Conservation (phyloP, 352 stramenopile species). For the Pelagophyceae sp. region DNA sequence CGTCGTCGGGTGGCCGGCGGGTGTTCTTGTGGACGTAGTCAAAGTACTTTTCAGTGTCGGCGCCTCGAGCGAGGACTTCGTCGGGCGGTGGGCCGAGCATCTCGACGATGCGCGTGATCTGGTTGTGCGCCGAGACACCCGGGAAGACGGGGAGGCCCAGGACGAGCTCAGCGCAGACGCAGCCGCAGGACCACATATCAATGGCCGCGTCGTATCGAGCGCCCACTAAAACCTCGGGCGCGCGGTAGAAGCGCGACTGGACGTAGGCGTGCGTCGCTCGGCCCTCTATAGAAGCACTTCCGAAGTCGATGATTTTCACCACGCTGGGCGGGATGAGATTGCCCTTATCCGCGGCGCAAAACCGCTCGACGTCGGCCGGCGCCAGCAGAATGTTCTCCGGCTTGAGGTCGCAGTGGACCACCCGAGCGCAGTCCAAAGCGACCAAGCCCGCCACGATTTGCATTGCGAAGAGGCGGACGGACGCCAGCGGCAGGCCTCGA, state of each 20-base stretch:
- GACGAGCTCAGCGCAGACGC: slow-evolving; percentile 89
- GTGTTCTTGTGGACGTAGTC: slow-evolving; percentile 1
- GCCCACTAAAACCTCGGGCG: slow-evolving; percentile 78
- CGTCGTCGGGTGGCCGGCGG: neutral
- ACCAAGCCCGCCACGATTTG: slow-evolving; percentile 72
- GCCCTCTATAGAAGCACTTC: slow-evolving; percentile 80
- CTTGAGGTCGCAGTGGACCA: slow-evolving; percentile 97
- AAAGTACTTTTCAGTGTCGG: slow-evolving; percentile 42
- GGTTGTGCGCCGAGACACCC: slow-evolving; percentile 90
- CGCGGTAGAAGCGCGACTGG: slow-evolving; percentile 92
- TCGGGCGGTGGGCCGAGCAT: slow-evolving; percentile 63
- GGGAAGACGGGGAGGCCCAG: slow-evolving; percentile 88
- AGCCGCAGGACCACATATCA: slow-evolving; percentile 92
- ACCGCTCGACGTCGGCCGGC: slow-evolving; percentile 39
- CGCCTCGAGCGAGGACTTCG: slow-evolving; percentile 48
- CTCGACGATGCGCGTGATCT: slow-evolving; percentile 62
- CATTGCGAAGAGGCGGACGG: slow-evolving; percentile 68
- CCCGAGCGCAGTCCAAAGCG: slow-evolving; percentile 54
- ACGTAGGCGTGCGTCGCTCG: slow-evolving; percentile 90
- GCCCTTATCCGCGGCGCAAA: slow-evolving; percentile 18
- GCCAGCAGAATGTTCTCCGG: slow-evolving; percentile 91
- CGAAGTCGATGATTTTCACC: slow-evolving; percentile 97
- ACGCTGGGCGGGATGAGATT: slow-evolving; percentile 15
- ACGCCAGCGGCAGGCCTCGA: slow-evolving; percentile 73
- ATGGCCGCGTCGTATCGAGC: slow-evolving; percentile 84